Evolutionary conservation across 1,139 yeast genomes (phyloP).

Genomic region (Blastobotrys illinoisensis): DNA sequence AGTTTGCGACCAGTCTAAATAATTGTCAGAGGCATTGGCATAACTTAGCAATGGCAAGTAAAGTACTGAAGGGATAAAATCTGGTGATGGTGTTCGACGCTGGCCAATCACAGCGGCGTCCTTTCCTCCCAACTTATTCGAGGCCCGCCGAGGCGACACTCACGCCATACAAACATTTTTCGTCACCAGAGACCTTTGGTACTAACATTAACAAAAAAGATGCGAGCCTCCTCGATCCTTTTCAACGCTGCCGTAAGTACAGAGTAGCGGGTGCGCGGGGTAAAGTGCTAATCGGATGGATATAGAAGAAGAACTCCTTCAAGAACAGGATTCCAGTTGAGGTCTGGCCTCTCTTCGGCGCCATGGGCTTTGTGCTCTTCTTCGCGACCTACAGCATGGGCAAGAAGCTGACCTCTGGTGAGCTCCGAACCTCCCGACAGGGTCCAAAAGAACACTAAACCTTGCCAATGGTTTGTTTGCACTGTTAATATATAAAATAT

Average conservation of each 20-base stretch:
- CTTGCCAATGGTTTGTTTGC: neutral
- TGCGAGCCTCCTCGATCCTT: slow-evolving; percentile 25
- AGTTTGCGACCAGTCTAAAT: no score
- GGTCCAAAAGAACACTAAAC: slow-evolving; percentile 13
- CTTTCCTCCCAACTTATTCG: slow-evolving; percentile 2
- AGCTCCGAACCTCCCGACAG: slow-evolving; percentile 26
- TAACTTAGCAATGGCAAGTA: no score
- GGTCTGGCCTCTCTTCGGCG: slow-evolving; percentile 29
- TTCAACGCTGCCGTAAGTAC: slow-evolving; percentile 27
- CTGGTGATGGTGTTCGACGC: neutral
- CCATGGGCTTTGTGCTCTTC: slow-evolving; percentile 28
- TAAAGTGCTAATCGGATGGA: neutral
- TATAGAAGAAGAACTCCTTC: slow-evolving; percentile 9
- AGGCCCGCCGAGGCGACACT: neutral
- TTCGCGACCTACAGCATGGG: slow-evolving; percentile 25
- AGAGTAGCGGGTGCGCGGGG: neutral
- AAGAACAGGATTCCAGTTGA: slow-evolving; percentile 25
- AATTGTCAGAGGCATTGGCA: no score
- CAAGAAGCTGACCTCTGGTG: slow-evolving; percentile 25
- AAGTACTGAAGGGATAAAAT: neutral
- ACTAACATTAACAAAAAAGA: slow-evolving; percentile 5
- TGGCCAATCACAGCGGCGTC: slow-evolving; percentile 3
- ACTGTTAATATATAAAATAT: neutral
- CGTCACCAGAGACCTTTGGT: neutral
- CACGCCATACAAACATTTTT: slow-evolving; percentile 1